Percentiles rank a stretch among this genome's conserved stretches.
These are phyloP conservation scores for Psilocybe cubensis DNA, from an alignment of 768 basidiomycete species.

Conservation along the genomic window DNA sequence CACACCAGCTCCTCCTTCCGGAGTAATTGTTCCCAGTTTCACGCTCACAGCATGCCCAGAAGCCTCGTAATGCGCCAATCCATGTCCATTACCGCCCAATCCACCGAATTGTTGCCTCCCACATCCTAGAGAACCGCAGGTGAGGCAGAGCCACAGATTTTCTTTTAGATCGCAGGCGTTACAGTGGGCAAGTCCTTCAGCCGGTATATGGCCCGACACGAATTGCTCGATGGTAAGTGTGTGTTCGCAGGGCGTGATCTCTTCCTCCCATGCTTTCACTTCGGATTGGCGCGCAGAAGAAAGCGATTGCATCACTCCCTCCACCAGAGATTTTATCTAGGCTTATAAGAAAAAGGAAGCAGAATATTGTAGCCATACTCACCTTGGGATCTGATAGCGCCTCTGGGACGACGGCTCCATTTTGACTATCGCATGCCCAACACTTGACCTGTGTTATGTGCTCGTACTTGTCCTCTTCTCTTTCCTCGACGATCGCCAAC, in stretches of 20 bases:
- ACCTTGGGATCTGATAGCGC: constrained; percentile 41
- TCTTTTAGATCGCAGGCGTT: constrained; percentile 81
- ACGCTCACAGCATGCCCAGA: constrained; percentile 83
- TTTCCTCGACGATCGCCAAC: constrained; percentile 84
- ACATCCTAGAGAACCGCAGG: constrained; percentile 89
- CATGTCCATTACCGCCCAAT: constrained; percentile 87
- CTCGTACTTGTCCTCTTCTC: constrained; percentile 89
- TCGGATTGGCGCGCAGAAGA: constrained; percentile 93
- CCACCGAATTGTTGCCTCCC: constrained; percentile 87
- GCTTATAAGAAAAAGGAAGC: not conserved
- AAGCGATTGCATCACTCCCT: constrained; percentile 76
- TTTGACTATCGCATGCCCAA: constrained; percentile 67
- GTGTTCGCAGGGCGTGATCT: constrained; percentile 87
- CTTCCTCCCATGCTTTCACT: constrained; percentile 98
- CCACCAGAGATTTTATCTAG: constrained; percentile 59
- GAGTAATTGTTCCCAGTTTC: constrained; percentile 95
- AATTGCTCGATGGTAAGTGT: constrained; percentile 50
- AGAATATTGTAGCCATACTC: not conserved
- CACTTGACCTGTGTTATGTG: constrained; percentile 67
- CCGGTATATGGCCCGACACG: constrained; percentile 48
- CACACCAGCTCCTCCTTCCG: constrained; percentile 89
- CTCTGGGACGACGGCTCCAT: constrained; percentile 49
- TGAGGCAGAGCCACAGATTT: constrained; percentile 95
- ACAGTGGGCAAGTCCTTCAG: constrained; percentile 80
- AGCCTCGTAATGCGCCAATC: constrained; percentile 72